A percentile compares a stretch with the other conserved stretches of the same genome.
Conservation (phyloP, 2,329 filamentous ascomycete genomes). For the Dendrostoma leiphaemia region DNA sequence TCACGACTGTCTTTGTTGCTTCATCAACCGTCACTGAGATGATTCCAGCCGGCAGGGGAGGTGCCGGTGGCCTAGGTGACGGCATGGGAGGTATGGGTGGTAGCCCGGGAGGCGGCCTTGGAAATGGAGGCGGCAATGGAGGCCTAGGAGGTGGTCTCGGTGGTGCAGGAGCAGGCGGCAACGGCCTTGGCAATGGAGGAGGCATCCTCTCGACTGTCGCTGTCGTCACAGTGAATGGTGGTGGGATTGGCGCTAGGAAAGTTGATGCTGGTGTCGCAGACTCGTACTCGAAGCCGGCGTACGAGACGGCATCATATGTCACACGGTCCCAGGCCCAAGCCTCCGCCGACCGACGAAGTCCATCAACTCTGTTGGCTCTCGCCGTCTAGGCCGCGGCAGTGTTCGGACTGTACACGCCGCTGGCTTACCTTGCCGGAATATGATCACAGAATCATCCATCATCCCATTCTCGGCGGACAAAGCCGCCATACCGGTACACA, state of each 20-base stretch:
- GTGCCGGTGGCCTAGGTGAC: not conserved
- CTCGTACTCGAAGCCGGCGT: conserved; percentile 3
- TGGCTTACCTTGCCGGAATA: conserved; percentile 11
- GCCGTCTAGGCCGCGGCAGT: conserved; percentile 19
- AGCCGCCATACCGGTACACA: not conserved
- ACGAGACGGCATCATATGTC: conserved; percentile 15
- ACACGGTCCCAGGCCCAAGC: conserved; percentile 9
- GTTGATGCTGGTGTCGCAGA: conserved; percentile 7
- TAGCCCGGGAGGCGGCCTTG: conserved; percentile 1
- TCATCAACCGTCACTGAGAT: conserved; percentile 3
- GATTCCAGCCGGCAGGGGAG: not conserved
- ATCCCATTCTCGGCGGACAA: not conserved
- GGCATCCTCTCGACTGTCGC: conserved; percentile 16
- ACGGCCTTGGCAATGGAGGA: conserved; percentile 7
- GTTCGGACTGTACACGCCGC: conserved; percentile 16
- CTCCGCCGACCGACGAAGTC: conserved; percentile 9
- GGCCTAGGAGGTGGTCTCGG: conserved; percentile 3
- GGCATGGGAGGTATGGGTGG: conserved; percentile 1
- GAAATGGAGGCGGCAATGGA: not conserved
- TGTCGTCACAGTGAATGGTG: conserved; percentile 15
- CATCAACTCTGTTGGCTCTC: conserved; percentile 17
- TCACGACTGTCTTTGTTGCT: conserved; percentile 3
- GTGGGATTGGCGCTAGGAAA: conserved; percentile 15
- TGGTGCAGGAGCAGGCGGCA: conserved; percentile 2
- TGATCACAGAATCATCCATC: conserved; percentile 9